A percentile compares a stretch with the other conserved stretches of the same genome.
These are phyloP conservation scores for Mortierella sp. DNA, from an alignment of 371 early-diverging fungal species.

Conservation along the genomic window DNA sequence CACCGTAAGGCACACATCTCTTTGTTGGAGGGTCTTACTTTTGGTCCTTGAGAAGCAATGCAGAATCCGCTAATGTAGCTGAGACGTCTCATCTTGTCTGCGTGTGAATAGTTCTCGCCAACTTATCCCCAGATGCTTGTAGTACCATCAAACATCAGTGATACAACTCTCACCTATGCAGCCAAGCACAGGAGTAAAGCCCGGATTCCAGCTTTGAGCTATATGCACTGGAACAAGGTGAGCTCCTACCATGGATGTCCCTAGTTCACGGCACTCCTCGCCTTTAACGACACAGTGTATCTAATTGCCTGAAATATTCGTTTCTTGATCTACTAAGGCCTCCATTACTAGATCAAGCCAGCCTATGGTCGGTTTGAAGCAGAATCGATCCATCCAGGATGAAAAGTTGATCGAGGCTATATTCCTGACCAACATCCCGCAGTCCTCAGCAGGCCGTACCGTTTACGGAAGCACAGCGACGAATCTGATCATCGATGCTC, in stretches of 20 bases:
- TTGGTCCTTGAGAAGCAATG: too few relatives aligned
- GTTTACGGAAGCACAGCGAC: constrained; percentile 52
- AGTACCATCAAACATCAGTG: constrained; percentile 91
- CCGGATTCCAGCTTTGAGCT: constrained; percentile 91
- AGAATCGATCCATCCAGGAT: constrained; percentile 95
- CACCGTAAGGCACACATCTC: too few relatives aligned
- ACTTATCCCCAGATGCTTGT: constrained; percentile 91
- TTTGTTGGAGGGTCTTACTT: too few relatives aligned
- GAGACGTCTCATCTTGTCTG: too few relatives aligned
- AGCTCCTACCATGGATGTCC: too few relatives aligned
- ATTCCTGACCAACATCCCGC: constrained; percentile 71
- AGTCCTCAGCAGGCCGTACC: constrained; percentile 60
- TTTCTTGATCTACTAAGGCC: constrained; percentile 59
- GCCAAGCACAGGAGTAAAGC: constrained; percentile 92
- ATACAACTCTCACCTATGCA: constrained; percentile 89
- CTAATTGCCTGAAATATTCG: neutral
- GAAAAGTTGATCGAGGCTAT: constrained; percentile 95
- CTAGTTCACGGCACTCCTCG: neutral
- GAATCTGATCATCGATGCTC: constrained; percentile 94
- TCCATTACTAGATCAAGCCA: constrained; percentile 95
- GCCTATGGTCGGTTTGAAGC: constrained; percentile 94
- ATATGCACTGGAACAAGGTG: constrained; percentile 87
- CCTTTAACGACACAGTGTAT: neutral
- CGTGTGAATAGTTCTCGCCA: constrained; percentile 75
- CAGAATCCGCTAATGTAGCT: too few relatives aligned